Percentiles rank a stretch among this genome's conserved stretches.
Conservation (phyloP, 495 filamentous ascomycete genomes). For the Aspergillus leporis region DNA sequence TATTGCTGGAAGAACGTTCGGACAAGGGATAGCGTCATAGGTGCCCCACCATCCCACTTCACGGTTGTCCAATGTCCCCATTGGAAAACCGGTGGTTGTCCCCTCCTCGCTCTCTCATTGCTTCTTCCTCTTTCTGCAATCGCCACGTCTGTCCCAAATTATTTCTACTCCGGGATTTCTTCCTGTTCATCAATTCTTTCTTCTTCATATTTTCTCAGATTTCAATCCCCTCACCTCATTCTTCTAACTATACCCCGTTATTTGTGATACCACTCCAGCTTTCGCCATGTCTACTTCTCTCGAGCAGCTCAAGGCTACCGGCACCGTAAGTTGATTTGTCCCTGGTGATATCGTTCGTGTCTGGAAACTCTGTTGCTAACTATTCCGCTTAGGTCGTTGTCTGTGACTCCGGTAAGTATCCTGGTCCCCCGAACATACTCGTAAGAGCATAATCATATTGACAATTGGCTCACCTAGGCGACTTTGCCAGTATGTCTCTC, state of each 20-base stretch:
- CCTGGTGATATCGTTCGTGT: not conserved
- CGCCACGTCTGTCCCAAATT: conserved; percentile 33
- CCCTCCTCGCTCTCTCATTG: not conserved
- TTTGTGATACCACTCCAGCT: conserved; percentile 5
- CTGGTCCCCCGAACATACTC: not conserved
- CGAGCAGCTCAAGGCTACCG: conserved; percentile 93
- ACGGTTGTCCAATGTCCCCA: not conserved
- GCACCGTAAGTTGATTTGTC: conserved; percentile 67
- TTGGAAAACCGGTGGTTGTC: not conserved
- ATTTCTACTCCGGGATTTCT: conserved; percentile 20
- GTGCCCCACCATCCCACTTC: conserved; percentile 9
- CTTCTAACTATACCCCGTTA: conserved; percentile 1
- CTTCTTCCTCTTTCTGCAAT: conserved; percentile 13
- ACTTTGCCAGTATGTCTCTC: conserved; percentile 70
- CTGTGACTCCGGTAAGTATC: conserved; percentile 88
- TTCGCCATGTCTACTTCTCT: conserved; percentile 79
- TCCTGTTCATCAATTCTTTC: conserved; percentile 15
- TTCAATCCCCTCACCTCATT: conserved; percentile 7
- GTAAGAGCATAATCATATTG: conserved; percentile 16
- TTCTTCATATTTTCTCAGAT: conserved; percentile 18
- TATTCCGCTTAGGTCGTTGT: conserved; percentile 62
- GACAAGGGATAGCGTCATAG: not conserved
- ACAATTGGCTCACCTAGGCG: conserved; percentile 49
- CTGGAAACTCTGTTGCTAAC: conserved; percentile 8
- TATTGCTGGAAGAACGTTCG: not conserved